phyloP scores from a whole-genome alignment of 1,284 basidiomycete genomes.

The Garcileccinum viscosum region DNA sequence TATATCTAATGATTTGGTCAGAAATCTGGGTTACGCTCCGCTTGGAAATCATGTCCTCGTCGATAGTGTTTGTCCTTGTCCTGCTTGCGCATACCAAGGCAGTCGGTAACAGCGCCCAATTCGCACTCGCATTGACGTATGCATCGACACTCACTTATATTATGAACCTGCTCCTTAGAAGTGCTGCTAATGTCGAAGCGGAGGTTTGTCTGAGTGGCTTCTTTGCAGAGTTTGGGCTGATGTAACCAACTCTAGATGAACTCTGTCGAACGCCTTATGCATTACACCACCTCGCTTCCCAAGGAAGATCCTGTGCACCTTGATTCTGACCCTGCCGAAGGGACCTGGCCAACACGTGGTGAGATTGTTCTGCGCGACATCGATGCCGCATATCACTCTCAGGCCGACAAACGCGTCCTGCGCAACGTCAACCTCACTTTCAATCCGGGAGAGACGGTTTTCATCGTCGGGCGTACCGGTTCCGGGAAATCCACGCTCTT shows the following conservation, averaged over 20 bases:
- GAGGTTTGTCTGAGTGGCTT: slow-evolving; percentile 25
- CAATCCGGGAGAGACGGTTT: slow-evolving; percentile 86
- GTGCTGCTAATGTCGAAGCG: slow-evolving; percentile 39
- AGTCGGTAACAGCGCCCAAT: slow-evolving; percentile 32
- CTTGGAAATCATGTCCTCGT: slow-evolving; percentile 37
- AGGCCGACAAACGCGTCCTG: slow-evolving; percentile 68
- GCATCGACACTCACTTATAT: slow-evolving; percentile 36
- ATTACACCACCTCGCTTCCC: slow-evolving; percentile 32
- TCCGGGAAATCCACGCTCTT: slow-evolving; percentile 90
- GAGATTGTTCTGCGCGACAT: slow-evolving; percentile 56
- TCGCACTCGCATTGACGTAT: slow-evolving; percentile 37
- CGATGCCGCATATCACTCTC: slow-evolving; percentile 77
- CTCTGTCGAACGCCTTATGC: slow-evolving; percentile 38
- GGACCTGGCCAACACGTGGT: slow-evolving; percentile 31
- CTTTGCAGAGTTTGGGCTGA: slow-evolving; percentile 7
- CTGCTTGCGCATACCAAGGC: slow-evolving; percentile 37
- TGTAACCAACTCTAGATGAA: slow-evolving; percentile 32
- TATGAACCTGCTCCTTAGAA: slow-evolving; percentile 38
- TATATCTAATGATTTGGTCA: slow-evolving; percentile 14
- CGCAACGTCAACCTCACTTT: slow-evolving; percentile 75
- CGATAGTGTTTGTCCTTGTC: slow-evolving; percentile 30
- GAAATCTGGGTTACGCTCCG: slow-evolving; percentile 41
- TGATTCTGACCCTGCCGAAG: slow-evolving; percentile 32
- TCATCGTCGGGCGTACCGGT: slow-evolving; percentile 91
- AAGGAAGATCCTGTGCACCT: slow-evolving; percentile 31